phyloP scores from a whole-genome alignment of 352 stramenopile species.

The Globisporangium echinulatum region DNA sequence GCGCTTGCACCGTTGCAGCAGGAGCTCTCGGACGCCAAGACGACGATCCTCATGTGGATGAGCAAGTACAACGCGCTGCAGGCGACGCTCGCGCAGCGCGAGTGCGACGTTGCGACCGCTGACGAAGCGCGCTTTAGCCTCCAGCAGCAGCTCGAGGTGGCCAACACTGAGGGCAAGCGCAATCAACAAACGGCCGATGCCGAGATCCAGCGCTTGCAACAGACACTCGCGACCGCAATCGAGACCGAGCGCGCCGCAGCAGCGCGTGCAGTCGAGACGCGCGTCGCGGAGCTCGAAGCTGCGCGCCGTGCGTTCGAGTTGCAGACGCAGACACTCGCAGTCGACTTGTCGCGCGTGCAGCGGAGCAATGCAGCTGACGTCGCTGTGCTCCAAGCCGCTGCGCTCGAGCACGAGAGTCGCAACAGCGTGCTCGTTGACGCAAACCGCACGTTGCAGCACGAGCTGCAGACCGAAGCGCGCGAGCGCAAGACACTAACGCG shows the following conservation, averaged over 20 bases:
- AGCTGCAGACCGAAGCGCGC: conserved; percentile 12
- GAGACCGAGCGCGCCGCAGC: background rate
- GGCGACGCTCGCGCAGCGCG: conserved; percentile 26
- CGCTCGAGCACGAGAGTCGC: conserved; percentile 9
- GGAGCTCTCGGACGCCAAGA: conserved; percentile 46
- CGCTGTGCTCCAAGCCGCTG: background rate
- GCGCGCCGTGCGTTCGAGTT: background rate
- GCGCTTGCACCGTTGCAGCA: conserved; percentile 13
- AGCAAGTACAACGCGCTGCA: conserved; percentile 43
- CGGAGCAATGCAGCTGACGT: conserved; percentile 14
- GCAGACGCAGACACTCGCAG: conserved; percentile 3
- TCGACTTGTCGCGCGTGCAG: conserved; percentile 8
- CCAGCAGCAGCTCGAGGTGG: conserved; percentile 15
- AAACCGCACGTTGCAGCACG: conserved; percentile 7
- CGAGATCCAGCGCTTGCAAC: background rate
- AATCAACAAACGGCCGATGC: background rate
- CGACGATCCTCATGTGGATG: conserved; percentile 65
- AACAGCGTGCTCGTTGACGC: conserved; percentile 10
- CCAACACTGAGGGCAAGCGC: no score
- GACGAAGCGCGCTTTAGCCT: conserved; percentile 29
- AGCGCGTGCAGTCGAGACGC: conserved; percentile 11
- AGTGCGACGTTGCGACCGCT: conserved; percentile 20
- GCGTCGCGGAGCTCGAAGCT: conserved; percentile 8
- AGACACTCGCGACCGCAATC: background rate
- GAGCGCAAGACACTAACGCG: conserved; percentile 15